phyloP scores from a whole-genome alignment of 2,329 filamentous ascomycete genomes.

The Penicillium sp. region DNA sequence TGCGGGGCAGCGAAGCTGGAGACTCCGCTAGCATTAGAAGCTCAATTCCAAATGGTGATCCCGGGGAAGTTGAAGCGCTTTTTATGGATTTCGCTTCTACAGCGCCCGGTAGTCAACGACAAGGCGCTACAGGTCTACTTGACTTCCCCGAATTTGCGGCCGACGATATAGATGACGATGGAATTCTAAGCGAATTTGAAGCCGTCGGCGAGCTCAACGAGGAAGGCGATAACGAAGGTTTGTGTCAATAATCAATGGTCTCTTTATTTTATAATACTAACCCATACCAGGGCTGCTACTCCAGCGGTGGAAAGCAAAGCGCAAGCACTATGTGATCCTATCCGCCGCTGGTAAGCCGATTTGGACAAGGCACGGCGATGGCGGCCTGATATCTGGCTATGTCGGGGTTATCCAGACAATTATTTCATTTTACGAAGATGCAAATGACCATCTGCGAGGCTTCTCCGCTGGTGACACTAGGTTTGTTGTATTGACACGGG shows the following conservation, averaged over 20 bases:
- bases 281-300: constrained; percentile 49
- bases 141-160: constrained; percentile 35
- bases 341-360: constrained; percentile 97
- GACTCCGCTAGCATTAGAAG: constrained; percentile 52
- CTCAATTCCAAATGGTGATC: constrained; percentile 53
- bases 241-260: constrained; percentile 1
- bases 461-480: constrained; percentile 85
- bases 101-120: constrained; percentile 37
- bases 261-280: constrained; percentile 9
- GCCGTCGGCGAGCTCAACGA: constrained; percentile 58
- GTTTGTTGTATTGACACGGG: constrained; percentile 82
- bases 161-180: constrained; percentile 56
- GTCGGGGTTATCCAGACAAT: constrained; percentile 96
- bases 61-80: constrained; percentile 76
- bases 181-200: constrained; percentile 75
- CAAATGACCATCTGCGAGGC: constrained; percentile 70
- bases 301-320: constrained; percentile 79
- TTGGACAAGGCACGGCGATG: constrained; percentile 90
- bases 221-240: constrained; percentile 57
- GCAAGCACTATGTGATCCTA: constrained; percentile 95
- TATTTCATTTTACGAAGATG: constrained; percentile 89
- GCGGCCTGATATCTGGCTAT: constrained; percentile 85
- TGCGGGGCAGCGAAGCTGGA: constrained; percentile 48
- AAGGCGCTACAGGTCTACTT: constrained; percentile 32
- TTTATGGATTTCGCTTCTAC: constrained; percentile 64